These are phyloP conservation scores for Penicillium sp. DNA, from an alignment of 2,329 filamentous ascomycete species.

Conservation along the genomic window DNA sequence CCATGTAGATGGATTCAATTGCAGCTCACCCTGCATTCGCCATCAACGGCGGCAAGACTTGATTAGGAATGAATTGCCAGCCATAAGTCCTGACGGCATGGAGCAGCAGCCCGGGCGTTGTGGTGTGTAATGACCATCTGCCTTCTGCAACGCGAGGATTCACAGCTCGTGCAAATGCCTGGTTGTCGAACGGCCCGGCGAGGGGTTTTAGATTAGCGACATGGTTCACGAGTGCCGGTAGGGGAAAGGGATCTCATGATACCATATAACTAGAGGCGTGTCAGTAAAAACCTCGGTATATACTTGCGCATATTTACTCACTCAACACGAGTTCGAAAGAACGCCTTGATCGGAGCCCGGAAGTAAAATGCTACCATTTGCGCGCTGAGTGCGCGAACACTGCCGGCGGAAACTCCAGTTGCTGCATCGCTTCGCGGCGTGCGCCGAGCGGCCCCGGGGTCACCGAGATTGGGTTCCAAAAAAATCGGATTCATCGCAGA, in stretches of 20 bases:
- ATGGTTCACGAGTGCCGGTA: slow-evolving; percentile 2
- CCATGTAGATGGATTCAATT: neutral
- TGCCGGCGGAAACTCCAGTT: slow-evolving; percentile 75
- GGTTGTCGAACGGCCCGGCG: slow-evolving; percentile 6
- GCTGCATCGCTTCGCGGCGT: slow-evolving; percentile 55
- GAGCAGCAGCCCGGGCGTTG: slow-evolving; percentile 55
- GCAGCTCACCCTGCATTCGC: slow-evolving; percentile 52
- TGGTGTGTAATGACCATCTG: slow-evolving; percentile 56
- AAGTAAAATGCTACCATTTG: slow-evolving; percentile 89
- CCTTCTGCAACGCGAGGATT: slow-evolving; percentile 46
- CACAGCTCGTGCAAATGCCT: slow-evolving; percentile 59
- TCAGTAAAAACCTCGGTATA: slow-evolving; percentile 9
- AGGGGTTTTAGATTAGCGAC: slow-evolving; percentile 8
- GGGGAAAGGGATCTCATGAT: slow-evolving; percentile 13
- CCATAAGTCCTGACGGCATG: slow-evolving; percentile 57
- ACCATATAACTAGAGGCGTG: slow-evolving; percentile 46
- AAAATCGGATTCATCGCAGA: slow-evolving; percentile 13
- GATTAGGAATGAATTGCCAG: slow-evolving; percentile 59
- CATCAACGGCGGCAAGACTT: slow-evolving; percentile 57
- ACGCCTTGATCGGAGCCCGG: slow-evolving; percentile 81
- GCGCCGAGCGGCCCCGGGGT: slow-evolving; percentile 23
- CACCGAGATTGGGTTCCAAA: slow-evolving; percentile 14
- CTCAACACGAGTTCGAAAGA: slow-evolving; percentile 85
- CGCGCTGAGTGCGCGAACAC: slow-evolving; percentile 74
- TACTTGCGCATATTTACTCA: slow-evolving; percentile 45